Conservation (phyloP, 352 stramenopile genomes). For the Plasmopara muralis region DNA sequence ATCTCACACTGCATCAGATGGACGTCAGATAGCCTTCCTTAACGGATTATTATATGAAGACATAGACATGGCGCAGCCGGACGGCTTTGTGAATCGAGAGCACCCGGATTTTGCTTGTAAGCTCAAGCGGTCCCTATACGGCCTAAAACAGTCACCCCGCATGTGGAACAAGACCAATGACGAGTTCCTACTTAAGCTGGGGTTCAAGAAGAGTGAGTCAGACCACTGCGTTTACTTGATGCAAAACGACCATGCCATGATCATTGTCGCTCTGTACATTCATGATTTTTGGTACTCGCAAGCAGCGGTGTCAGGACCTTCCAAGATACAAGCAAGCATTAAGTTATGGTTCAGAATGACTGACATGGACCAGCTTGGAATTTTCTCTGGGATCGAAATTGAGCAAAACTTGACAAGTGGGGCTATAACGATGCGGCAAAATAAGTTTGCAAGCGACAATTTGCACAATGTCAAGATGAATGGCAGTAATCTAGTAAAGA, state of each 20-base stretch:
- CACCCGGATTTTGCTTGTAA: neutral
- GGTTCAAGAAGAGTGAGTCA: neutral
- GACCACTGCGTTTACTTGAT: neutral
- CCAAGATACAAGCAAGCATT: neutral
- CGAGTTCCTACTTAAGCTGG: neutral
- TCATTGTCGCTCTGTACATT: neutral
- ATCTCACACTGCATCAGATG: neutral
- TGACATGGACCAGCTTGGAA: neutral
- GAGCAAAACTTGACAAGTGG: neutral
- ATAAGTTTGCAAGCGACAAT: neutral
- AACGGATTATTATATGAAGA: neutral
- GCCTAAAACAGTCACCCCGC: neutral
- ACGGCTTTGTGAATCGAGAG: neutral
- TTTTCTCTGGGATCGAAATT: neutral
- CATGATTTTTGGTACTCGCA: neutral
- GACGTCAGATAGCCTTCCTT: neutral
- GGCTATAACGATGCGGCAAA: neutral
- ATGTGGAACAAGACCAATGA: neutral
- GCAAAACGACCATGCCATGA: neutral
- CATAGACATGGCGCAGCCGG: neutral
- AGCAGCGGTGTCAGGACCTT: neutral
- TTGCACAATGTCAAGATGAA: too few species aligned
- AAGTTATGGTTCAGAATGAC: neutral
- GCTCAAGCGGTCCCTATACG: neutral
- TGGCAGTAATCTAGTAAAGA: too few species aligned